phyloP scores from a whole-genome alignment of 2,329 filamentous ascomycete species.

The Talaromyces sp. region DNA sequence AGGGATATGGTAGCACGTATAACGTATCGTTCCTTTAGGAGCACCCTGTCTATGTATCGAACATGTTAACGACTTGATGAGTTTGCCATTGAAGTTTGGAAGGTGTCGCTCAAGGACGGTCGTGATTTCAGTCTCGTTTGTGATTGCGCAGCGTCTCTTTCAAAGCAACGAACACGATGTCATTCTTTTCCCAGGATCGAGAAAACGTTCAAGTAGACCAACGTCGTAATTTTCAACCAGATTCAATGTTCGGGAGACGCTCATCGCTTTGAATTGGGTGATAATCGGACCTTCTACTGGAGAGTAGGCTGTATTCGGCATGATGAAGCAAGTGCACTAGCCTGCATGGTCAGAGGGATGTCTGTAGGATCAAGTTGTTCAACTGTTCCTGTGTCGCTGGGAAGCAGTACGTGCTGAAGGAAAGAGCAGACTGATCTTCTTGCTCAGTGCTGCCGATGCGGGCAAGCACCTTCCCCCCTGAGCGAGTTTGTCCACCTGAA shows the following conservation, averaged over 20 bases:
- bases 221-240: neutral
- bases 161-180: neutral
- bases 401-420: neutral
- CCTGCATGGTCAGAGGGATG: neutral
- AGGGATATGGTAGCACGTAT: neutral
- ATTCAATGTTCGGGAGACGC: neutral
- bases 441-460: neutral
- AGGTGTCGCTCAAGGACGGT: neutral
- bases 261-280: neutral
- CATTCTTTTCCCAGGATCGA: neutral
- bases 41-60: neutral
- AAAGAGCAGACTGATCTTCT: neutral
- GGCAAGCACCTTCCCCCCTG: neutral
- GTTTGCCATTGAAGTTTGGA: neutral
- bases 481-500: neutral
- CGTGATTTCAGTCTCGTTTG: neutral
- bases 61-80: neutral
- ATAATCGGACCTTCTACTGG: neutral
- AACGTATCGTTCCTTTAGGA: neutral
- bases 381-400: neutral
- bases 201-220: neutral
- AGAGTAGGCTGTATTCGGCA: neutral
- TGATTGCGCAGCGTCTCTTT: neutral
- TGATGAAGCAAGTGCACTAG: neutral
- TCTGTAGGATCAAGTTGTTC: neutral